Percentiles rank a stretch among this genome's conserved stretches.
phyloP scores from a whole-genome alignment of 208 protist genomes.

The Wallacemonas sp. region DNA sequence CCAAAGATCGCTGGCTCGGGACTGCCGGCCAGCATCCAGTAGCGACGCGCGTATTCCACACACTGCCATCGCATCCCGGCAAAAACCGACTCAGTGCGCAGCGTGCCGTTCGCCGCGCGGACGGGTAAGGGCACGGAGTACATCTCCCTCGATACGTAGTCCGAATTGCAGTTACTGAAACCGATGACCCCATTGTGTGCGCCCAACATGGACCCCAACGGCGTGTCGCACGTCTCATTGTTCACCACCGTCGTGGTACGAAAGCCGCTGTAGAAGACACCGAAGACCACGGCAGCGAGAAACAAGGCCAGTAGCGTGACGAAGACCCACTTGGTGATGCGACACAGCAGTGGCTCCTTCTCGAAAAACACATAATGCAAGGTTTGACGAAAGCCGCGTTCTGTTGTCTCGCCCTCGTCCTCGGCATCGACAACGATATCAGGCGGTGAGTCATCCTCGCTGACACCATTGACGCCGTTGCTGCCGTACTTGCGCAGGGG shows the following conservation, averaged over 20 bases:
- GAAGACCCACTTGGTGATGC: slow-evolving; percentile 16
- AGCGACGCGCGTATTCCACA: slow-evolving; percentile 61
- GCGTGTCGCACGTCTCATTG: slow-evolving; percentile 1
- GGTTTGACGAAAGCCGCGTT: neutral
- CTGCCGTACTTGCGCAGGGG: neutral
- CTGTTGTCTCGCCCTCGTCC: neutral
- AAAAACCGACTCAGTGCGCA: neutral
- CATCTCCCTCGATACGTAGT: slow-evolving; percentile 14
- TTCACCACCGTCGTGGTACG: slow-evolving; percentile 4
- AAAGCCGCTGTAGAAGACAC: slow-evolving; percentile 56
- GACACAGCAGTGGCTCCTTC: slow-evolving; percentile 21
- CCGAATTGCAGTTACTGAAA: slow-evolving; percentile 36
- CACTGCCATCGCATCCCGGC: slow-evolving; percentile 49
- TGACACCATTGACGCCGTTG: neutral
- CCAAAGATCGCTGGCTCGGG: slow-evolving; percentile 36
- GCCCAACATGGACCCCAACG: slow-evolving; percentile 49
- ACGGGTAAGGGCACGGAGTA: neutral
- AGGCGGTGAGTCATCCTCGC: neutral
- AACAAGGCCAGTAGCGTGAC: slow-evolving; percentile 34
- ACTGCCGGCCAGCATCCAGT: slow-evolving; percentile 44
- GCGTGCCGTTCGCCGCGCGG: neutral
- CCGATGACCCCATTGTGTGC: slow-evolving; percentile 31
- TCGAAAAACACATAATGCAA: slow-evolving; percentile 17
- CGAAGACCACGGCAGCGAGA: slow-evolving; percentile 31
- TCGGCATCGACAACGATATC: neutral